Conservation (phyloP, 495 filamentous ascomycete genomes). For the Talaromyces trachyspermus region DNA sequence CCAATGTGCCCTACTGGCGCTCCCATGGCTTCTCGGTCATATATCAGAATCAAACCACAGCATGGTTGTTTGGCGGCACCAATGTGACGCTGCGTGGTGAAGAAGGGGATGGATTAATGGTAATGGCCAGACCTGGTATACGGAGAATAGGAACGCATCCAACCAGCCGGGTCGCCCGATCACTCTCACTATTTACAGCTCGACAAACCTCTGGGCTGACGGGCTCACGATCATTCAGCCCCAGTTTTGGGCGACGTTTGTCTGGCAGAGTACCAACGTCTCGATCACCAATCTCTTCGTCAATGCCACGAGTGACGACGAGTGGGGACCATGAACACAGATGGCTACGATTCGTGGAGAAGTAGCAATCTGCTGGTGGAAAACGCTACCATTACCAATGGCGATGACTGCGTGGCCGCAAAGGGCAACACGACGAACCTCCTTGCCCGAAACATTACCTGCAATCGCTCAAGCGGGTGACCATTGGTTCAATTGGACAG, state of each 20-base stretch:
- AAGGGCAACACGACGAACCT: slow-evolving; percentile 37
- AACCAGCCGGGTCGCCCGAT: slow-evolving; percentile 41
- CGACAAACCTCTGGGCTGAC: slow-evolving; percentile 25
- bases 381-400: slow-evolving; percentile 25
- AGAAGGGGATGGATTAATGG: slow-evolving; percentile 40
- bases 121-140: slow-evolving; percentile 42
- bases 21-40: slow-evolving; percentile 32
- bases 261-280: slow-evolving; percentile 29
- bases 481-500: slow-evolving; percentile 43
- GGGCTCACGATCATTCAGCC: slow-evolving; percentile 30
- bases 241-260: slow-evolving; percentile 40
- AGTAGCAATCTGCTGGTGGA: slow-evolving; percentile 24
- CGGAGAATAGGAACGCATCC: slow-evolving; percentile 19
- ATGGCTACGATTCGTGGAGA: slow-evolving; percentile 32
- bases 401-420: slow-evolving; percentile 29
- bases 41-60: slow-evolving; percentile 42
- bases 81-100: slow-evolving; percentile 31
- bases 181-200: slow-evolving; percentile 30
- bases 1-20: slow-evolving; percentile 39
- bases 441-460: slow-evolving; percentile 25
- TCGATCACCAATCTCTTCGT: slow-evolving; percentile 35
- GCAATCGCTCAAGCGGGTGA: slow-evolving; percentile 21
- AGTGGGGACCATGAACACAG: slow-evolving; percentile 31
- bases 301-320: slow-evolving; percentile 28
- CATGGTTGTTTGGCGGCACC: slow-evolving; percentile 35